Percentiles rank a stretch among this genome's conserved stretches.
Evolutionary conservation across 371 early-diverging fungal species (phyloP).

Genomic region (Saksenaea oblongispora): DNA sequence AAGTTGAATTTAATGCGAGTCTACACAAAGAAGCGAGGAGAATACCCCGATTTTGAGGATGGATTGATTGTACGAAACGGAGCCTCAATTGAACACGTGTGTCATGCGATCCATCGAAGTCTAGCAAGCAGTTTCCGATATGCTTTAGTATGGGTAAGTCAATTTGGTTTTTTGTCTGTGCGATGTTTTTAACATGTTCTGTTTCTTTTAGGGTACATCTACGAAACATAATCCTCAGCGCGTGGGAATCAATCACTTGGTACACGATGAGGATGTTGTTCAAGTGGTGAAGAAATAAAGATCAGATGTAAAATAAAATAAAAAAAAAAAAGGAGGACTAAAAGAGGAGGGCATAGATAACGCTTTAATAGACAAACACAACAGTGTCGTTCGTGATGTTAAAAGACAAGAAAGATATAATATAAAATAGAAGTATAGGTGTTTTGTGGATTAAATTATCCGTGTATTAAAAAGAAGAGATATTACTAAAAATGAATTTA

Average conservation of each 20-base stretch:
- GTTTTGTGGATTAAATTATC: neutral
- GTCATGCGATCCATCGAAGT: slow-evolving; percentile 94
- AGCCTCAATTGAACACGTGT: slow-evolving; percentile 95
- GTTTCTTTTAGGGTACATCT: slow-evolving; percentile 74
- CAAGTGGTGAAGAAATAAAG: slow-evolving; percentile 80
- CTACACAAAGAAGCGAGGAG: slow-evolving; percentile 98
- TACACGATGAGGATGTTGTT: slow-evolving; percentile 98
- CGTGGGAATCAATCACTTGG: slow-evolving; percentile 92
- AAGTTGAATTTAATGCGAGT: slow-evolving; percentile 87
- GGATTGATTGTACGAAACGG: slow-evolving; percentile 91
- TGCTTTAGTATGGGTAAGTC: slow-evolving; percentile 85
- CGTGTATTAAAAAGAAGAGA: neutral
- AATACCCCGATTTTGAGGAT: slow-evolving; percentile 94
- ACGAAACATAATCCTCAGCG: slow-evolving; percentile 96
- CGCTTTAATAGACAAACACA: neutral
- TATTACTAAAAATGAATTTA: neutral
- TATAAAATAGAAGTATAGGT: neutral
- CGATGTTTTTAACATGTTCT: neutral
- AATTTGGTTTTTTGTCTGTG: slow-evolving; percentile 2
- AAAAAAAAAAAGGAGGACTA: neutral
- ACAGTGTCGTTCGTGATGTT: slow-evolving; percentile 19
- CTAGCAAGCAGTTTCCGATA: slow-evolving; percentile 92
- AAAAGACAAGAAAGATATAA: neutral
- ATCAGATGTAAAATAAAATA: too few species aligned
- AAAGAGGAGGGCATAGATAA: neutral